phyloP scores from a whole-genome alignment of 2,329 filamentous ascomycete species.

The Sclerotinia sclerotiorum region DNA sequence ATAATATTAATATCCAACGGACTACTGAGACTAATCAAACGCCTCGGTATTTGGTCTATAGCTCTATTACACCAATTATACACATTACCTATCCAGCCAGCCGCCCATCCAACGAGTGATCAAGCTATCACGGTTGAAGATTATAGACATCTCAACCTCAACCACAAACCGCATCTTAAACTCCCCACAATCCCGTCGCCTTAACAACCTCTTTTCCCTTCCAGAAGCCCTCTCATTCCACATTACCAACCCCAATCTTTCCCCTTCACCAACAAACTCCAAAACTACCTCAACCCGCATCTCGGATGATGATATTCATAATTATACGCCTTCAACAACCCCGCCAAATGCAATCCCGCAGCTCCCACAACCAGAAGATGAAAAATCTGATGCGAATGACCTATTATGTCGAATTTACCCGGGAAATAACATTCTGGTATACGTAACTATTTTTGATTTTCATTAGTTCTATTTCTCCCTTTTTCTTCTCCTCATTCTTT shows the following conservation, averaged over 20 bases:
- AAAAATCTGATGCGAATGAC: constrained; percentile 34
- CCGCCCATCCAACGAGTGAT: background rate
- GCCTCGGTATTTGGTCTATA: too few species aligned
- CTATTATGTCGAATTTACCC: constrained; percentile 33
- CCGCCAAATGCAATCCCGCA: constrained; percentile 25
- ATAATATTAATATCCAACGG: too few species aligned
- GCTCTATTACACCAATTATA: too few species aligned
- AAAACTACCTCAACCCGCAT: constrained; percentile 1
- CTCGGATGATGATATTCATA: constrained; percentile 19
- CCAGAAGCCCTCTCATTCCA: background rate
- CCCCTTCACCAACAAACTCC: background rate
- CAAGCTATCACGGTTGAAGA: background rate
- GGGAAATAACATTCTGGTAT: constrained; percentile 29
- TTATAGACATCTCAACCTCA: background rate
- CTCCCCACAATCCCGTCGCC: too few species aligned
- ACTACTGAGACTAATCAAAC: too few species aligned
- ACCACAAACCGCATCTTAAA: background rate
- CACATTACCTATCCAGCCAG: too few species aligned
- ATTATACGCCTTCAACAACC: constrained; percentile 19
- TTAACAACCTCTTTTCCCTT: background rate
- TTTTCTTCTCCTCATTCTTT: background rate
- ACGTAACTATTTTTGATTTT: constrained; percentile 20
- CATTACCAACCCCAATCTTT: too few species aligned
- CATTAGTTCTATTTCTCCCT: background rate
- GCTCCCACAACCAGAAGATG: constrained; percentile 28